Evolutionary conservation across 257 asterid species (phyloP).

Genomic region (Sherardia arvensis): DNA sequence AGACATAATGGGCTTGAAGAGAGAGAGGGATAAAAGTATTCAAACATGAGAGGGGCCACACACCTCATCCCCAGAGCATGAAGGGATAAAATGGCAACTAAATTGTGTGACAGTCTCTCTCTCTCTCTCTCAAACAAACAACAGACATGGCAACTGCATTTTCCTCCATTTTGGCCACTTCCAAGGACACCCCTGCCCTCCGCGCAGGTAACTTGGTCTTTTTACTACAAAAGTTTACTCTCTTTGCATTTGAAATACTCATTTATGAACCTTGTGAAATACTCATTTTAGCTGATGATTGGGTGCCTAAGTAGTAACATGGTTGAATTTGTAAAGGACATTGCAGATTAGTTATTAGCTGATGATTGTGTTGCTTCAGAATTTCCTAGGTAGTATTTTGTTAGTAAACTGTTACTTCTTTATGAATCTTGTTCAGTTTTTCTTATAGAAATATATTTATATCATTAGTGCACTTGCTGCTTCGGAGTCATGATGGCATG

Average conservation of each 20-base stretch:
- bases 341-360: background rate
- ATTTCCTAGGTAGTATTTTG: background rate
- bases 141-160: background rate
- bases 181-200: slow-evolving; percentile 84
- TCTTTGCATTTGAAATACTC: background rate
- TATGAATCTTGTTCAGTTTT: too few relatives aligned
- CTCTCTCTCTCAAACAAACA: background rate
- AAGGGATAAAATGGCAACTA: background rate
- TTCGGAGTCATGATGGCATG: background rate
- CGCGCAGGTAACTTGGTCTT: slow-evolving; percentile 62
- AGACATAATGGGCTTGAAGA: background rate
- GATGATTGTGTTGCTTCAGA: background rate
- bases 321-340: background rate
- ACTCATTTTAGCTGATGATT: too few relatives aligned
- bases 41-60: background rate
- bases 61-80: background rate
- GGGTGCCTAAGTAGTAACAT: too few relatives aligned
- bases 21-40: too few relatives aligned
- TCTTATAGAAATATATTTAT: too few relatives aligned
- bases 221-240: too few relatives aligned
- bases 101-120: background rate
- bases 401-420: too few relatives aligned
- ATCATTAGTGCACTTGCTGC: background rate
- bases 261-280: background rate
- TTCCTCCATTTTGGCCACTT: background rate